phyloP scores from a whole-genome alignment of 148 eudicot genomes.

The Limonium bicolor region DNA sequence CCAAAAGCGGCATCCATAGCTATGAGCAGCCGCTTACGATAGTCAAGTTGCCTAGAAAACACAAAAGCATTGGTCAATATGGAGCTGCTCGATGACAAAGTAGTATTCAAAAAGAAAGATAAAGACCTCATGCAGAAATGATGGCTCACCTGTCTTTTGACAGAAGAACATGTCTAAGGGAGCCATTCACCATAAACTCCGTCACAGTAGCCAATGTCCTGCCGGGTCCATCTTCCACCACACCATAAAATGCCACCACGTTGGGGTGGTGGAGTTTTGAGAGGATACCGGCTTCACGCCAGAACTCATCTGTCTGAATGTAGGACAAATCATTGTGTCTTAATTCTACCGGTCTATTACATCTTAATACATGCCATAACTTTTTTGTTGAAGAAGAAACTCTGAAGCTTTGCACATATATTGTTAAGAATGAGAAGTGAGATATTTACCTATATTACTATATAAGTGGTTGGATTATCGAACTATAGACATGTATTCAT shows the following conservation, averaged over 20 bases:
- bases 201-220: constrained; percentile 26
- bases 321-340: background rate
- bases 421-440: too few species aligned
- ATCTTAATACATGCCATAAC: too few species aligned
- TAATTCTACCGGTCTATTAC: too few species aligned
- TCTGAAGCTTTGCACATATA: too few species aligned
- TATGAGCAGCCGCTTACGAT: constrained; percentile 34
- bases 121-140: background rate
- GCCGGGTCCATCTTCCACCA: constrained; percentile 23
- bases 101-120: too few species aligned
- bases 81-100: background rate
- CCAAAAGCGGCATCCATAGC: constrained; percentile 62
- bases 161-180: constrained; percentile 24
- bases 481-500: too few species aligned
- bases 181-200: constrained; percentile 33
- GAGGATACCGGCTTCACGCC: constrained; percentile 36
- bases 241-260: constrained; percentile 29
- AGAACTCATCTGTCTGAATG: constrained; percentile 23
- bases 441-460: too few species aligned
- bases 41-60: constrained; percentile 27
- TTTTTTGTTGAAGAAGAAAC: too few species aligned
- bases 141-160: constrained; percentile 23
- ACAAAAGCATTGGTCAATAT: constrained; percentile 4
- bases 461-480: too few species aligned
- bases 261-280: constrained; percentile 29